Evolutionary conservation across 2,329 filamentous ascomycete species (phyloP), one percentile per base, ranked within the genome.

Genomic region (Colletotrichum costaricense): DNA sequence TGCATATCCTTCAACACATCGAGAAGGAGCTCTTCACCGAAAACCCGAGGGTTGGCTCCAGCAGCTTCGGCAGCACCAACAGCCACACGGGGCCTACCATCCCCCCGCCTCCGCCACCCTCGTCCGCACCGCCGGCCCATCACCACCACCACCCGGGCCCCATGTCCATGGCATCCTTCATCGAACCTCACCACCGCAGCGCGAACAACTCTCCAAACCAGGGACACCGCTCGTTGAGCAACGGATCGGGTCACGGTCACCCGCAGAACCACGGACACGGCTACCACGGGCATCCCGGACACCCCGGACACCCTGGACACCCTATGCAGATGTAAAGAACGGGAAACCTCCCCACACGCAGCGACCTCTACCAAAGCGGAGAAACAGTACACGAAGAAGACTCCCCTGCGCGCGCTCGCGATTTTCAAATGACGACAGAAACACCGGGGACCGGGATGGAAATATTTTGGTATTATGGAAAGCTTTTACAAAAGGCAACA

Each of bases 1-100:
- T 93, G 79, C 88, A 89, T 64, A 97, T 98, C 72, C 87, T 98
- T 16, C 84, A 89, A 73, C 87, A 86, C 7, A 79, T 91, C 4
- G 83, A 88, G 62, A 79, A 83, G n/a, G 83, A 86, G 38, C 81
- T 90, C n/a, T 85, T 84, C 35, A 22, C 74, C 38, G 81, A 84
- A 38, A 67, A 72, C 35, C 72, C 69, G 46, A 64, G 70, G 14
- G 55, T 59, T 38, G 46, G 28, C 26, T 56, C 64, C 78, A 78
- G 69, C 82, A 86, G 84, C 77, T 86, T 87, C 76, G 86, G 85
- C 9, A 86, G 83, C 75, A 78, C 81, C 52, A 76, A 80, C 9
- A 84, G 82, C 73, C 76, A 24, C 56, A 49, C 42, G 2, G 68
- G 68, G 5, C 33, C 70, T 1, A 49, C 33, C 26, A 14, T 33